Conservation (phyloP, 306 rosid species). For the Vachellia collinsii region DNA sequence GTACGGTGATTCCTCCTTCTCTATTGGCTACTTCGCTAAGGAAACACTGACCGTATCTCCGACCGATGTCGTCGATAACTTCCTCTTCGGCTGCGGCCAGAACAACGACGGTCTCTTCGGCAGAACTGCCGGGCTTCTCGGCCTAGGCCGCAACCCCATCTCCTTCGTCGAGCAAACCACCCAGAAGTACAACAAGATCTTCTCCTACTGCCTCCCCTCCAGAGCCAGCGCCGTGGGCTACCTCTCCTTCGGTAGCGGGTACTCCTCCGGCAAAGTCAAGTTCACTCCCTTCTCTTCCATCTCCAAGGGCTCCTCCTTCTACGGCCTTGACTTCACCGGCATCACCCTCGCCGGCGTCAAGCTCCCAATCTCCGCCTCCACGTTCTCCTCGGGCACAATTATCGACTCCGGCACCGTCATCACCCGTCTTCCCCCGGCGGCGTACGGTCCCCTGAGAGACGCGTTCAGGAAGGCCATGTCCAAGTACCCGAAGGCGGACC, state of each 20-base stretch:
- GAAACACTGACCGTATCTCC: slow-evolving; percentile 51
- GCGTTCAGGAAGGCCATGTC: slow-evolving; percentile 51
- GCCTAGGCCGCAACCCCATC: slow-evolving; percentile 71
- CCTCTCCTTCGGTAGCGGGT: slow-evolving; percentile 45
- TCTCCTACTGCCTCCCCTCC: slow-evolving; percentile 83
- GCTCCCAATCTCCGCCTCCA: slow-evolving; percentile 44
- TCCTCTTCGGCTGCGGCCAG: slow-evolving; percentile 79
- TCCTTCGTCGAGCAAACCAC: slow-evolving; percentile 75
- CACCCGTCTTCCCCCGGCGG: slow-evolving; percentile 62
- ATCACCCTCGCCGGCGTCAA: slow-evolving; percentile 46
- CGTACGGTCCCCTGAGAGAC: slow-evolving; percentile 45
- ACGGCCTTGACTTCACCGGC: slow-evolving; percentile 51
- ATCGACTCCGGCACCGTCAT: slow-evolving; percentile 86
- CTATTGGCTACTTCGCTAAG: slow-evolving; percentile 56
- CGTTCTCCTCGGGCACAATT: slow-evolving; percentile 55
- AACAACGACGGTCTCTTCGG: slow-evolving; percentile 65
- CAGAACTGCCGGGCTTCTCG: slow-evolving; percentile 70
- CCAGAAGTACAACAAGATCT: slow-evolving; percentile 48
- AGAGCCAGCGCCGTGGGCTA: slow-evolving; percentile 45
- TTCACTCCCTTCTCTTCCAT: slow-evolving; percentile 56
- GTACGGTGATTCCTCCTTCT: slow-evolving; percentile 65
- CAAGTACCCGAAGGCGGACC: slow-evolving; percentile 37
- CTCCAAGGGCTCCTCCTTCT: slow-evolving; percentile 40
- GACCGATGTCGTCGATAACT: slow-evolving; percentile 32
- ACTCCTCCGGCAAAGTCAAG: slow-evolving; percentile 17